phyloP scores from a whole-genome alignment of 176 grass and related monocot genomes.

The Lolium perenne region DNA sequence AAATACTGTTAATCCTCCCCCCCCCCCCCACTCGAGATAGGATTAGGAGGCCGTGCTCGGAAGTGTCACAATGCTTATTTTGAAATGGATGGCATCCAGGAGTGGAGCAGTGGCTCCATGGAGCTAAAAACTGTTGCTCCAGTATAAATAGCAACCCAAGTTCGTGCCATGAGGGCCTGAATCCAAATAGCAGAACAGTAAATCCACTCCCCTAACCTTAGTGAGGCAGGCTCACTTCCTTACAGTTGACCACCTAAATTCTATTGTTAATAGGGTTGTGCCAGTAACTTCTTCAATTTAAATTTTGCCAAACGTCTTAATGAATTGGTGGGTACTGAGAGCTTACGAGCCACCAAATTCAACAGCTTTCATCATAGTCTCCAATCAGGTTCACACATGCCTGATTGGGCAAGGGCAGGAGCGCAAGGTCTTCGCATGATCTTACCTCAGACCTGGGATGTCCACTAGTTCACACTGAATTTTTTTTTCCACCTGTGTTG shows the following conservation, averaged over 20 bases:
- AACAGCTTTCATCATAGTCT: conserved; percentile 22
- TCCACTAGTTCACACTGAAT: too few species aligned
- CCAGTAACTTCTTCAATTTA: not conserved
- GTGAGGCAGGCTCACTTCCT: not conserved
- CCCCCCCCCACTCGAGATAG: not conserved
- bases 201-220: not conserved
- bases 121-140: not conserved
- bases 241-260: conserved; percentile 11
- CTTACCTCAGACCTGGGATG: too few species aligned
- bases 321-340: not conserved
- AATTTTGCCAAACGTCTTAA: conserved; percentile 2
- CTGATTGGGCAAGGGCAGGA: too few species aligned
- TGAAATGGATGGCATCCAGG: not conserved
- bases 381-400: not conserved
- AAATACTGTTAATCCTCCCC: not conserved
- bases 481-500: too few species aligned
- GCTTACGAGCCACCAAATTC: not conserved
- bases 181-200: too few species aligned
- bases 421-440: too few species aligned
- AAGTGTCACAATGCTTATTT: not conserved
- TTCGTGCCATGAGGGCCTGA: too few species aligned
- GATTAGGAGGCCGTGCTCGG: not conserved
- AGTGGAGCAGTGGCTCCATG: conserved; percentile 8
- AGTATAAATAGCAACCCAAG: not conserved
- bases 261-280: conserved; percentile 13